These are phyloP conservation scores for Pythium sp. DNA, from an alignment of 352 stramenopile species.

Conservation along the genomic window DNA sequence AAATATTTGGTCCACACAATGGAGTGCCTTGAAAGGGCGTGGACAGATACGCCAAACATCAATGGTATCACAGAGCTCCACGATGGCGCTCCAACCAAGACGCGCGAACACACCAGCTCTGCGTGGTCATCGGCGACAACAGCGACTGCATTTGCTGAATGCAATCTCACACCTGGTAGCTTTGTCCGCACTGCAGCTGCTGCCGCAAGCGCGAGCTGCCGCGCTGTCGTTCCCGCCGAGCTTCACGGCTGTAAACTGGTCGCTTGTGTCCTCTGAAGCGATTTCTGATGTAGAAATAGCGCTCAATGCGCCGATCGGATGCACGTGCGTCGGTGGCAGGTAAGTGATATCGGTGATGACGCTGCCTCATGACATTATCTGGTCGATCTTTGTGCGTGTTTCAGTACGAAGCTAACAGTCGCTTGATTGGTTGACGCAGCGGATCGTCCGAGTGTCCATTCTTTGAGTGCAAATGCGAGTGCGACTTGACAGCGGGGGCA, in stretches of 20 bases:
- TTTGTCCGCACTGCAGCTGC: neutral
- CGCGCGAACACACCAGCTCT: neutral
- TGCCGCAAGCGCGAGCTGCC: neutral
- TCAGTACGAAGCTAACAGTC: neutral
- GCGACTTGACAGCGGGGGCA: constrained; percentile 40
- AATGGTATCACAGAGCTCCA: neutral
- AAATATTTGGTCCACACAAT: neutral
- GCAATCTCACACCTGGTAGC: neutral
- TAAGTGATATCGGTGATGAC: neutral
- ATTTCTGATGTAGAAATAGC: constrained; percentile 25
- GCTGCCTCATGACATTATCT: neutral
- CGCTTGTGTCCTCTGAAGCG: constrained; percentile 29
- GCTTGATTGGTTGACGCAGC: neutral
- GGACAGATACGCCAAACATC: neutral
- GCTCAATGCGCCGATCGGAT: constrained; percentile 34
- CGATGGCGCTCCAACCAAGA: neutral
- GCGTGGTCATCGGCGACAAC: neutral
- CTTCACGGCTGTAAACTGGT: constrained; percentile 48
- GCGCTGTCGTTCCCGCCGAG: constrained; percentile 12
- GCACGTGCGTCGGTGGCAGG: constrained; percentile 30
- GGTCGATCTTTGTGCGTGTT: neutral
- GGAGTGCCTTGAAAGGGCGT: constrained; percentile 6
- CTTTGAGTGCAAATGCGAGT: constrained; percentile 43
- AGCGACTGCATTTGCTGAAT: neutral
- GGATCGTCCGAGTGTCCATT: constrained; percentile 24